phyloP scores from a whole-genome alignment of 495 filamentous ascomycete species.

The Penicillium angulare region DNA sequence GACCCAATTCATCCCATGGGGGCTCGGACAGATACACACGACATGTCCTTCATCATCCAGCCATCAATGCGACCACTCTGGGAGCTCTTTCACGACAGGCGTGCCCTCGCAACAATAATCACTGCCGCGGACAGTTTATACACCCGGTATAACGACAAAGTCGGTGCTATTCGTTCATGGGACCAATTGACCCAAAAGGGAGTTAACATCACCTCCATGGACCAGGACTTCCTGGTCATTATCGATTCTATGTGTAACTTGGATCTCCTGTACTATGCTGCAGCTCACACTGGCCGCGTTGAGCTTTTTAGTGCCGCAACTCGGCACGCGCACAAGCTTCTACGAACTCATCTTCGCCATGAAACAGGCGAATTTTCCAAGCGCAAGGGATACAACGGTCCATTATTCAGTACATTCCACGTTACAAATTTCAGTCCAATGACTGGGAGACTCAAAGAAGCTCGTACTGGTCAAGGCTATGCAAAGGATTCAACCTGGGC shows the following conservation, averaged over 20 bases:
- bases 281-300: slow-evolving; percentile 25
- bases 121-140: slow-evolving; percentile 34
- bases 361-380: slow-evolving; percentile 18
- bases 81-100: slow-evolving; percentile 33
- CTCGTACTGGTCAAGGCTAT: slow-evolving; percentile 41
- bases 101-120: slow-evolving; percentile 25
- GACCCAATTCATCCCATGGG: slow-evolving; percentile 17
- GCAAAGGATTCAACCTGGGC: slow-evolving; percentile 37
- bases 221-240: slow-evolving; percentile 40
- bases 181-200: slow-evolving; percentile 22
- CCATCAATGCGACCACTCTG: slow-evolving; percentile 21
- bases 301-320: slow-evolving; percentile 31
- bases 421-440: slow-evolving; percentile 40
- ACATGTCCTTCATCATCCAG: slow-evolving; percentile 46
- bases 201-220: slow-evolving; percentile 18
- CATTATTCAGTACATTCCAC: slow-evolving; percentile 31
- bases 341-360: slow-evolving; percentile 27
- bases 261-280: slow-evolving; percentile 42
- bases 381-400: slow-evolving; percentile 7
- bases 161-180: slow-evolving; percentile 43
- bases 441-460: slow-evolving; percentile 32
- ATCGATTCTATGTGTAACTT: slow-evolving; percentile 47
- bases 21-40: slow-evolving; percentile 40
- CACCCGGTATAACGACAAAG: slow-evolving; percentile 28
- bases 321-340: slow-evolving; percentile 30